Percentiles rank a stretch among this genome's conserved stretches.
Conservation (phyloP, 2,329 filamentous ascomycete species). For the Hypoxylon sp. region DNA sequence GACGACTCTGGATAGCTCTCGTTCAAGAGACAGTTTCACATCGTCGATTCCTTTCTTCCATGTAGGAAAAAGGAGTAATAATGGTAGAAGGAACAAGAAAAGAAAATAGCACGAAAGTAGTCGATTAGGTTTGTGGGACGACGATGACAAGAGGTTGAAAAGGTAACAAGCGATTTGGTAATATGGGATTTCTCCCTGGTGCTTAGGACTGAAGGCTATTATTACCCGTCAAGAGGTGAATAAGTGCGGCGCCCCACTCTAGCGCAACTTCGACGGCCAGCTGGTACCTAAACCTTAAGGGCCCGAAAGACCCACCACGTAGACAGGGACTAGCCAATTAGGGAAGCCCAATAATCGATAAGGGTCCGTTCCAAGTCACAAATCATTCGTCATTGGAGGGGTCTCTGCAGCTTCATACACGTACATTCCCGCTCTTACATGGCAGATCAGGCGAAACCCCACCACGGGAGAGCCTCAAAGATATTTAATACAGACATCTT, state of each 20-base stretch:
- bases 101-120: slow-evolving; percentile 14
- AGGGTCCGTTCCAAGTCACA: slow-evolving; percentile 22
- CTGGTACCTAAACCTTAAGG: slow-evolving; percentile 37
- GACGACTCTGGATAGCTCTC: slow-evolving; percentile 25
- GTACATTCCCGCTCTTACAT: slow-evolving; percentile 35
- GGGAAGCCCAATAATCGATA: slow-evolving; percentile 30
- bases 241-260: slow-evolving; percentile 39
- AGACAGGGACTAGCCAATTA: slow-evolving; percentile 12
- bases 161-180: slow-evolving; percentile 39
- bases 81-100: not conserved
- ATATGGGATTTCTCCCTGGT: slow-evolving; percentile 36
- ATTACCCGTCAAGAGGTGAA: slow-evolving; percentile 31
- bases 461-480: slow-evolving; percentile 32
- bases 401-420: slow-evolving; percentile 23
- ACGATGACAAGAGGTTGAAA: slow-evolving; percentile 35
- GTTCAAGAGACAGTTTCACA: not conserved
- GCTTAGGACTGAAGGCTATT: slow-evolving; percentile 38
- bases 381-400: slow-evolving; percentile 37
- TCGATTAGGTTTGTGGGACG: slow-evolving; percentile 20
- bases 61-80: not conserved
- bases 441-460: slow-evolving; percentile 26
- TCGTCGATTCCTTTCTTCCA: not conserved
- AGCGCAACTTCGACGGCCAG: slow-evolving; percentile 32
- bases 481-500: not conserved
- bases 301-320: slow-evolving; percentile 17